Evolutionary conservation across 139 green algal species (phyloP), one percentile per base, ranked within the genome.

Genomic region (Zygnema circumcarinatum): DNA sequence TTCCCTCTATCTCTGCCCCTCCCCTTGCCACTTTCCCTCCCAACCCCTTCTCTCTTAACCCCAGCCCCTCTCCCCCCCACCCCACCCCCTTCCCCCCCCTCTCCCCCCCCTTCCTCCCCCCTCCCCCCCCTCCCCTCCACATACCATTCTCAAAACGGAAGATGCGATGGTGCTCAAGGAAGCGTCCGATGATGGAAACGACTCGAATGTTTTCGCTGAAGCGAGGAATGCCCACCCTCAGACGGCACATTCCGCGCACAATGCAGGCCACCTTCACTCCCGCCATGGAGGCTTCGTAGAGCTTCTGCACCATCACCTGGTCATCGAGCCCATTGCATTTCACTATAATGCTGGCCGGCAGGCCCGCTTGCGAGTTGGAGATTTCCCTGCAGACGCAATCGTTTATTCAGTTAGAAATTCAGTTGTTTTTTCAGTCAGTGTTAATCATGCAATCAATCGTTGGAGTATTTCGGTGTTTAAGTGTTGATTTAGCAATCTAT

Each of bases 291-390:
- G 93, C 93, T 53, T 94, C 92, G 56, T 95, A 95, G 20, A 95
- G 69, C 75, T 92, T 93, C 1, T 38, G 22, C 2, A 90, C 79
- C 52, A 94, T 94, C 21, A 90, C 85, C 41, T 68, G 69, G 56
- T 95, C 93, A 81, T 95, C 92, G 32, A 95, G 56, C 33, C 93
- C 92, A 88, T 95, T 95, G 67, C 92, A 84, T 67, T 95, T 95
- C 29, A 92, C 69, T 0, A 88, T 87, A 42, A 95, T 80, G 29
- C 75, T 47, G 39, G 90, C 88, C 7, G 68, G 83, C 36, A 92
- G 80, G 67, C 93, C 93, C 36, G 73, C 74, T 33, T 79, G 38
- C 2, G 92, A 89, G 32, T 87, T 90, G 35, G 90, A 75, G 35
- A 94, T 93, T 76, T 95, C 93, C 1, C 68, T 40, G 40, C 92